These are phyloP conservation scores for Yarrowia sp. DNA, from an alignment of 805 yeast species.

Conservation along the genomic window DNA sequence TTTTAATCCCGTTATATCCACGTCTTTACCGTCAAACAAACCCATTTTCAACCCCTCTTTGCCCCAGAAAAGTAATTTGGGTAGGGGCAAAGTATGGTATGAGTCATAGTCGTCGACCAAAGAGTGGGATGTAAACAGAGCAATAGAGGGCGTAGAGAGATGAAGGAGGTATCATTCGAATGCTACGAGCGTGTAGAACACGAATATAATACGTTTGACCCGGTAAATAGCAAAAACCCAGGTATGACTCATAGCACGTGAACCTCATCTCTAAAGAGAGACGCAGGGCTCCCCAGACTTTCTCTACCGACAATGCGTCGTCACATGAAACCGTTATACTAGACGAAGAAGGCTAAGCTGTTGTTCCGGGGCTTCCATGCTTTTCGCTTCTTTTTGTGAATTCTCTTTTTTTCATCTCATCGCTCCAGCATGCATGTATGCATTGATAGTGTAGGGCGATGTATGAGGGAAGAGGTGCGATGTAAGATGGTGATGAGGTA, in stretches of 20 bases:
- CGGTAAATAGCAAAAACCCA: not conserved
- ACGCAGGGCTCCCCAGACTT: not conserved
- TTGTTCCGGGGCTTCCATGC: not conserved
- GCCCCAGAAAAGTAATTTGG: not conserved
- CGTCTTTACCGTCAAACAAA: not conserved
- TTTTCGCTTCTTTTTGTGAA: not conserved
- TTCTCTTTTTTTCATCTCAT: conserved; percentile 1
- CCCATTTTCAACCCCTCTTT: not conserved
- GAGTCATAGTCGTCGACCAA: conserved; percentile 1
- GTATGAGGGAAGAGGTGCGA: not conserved
- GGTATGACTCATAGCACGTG: conserved; percentile 11
- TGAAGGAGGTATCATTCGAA: no score
- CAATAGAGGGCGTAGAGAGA: not conserved
- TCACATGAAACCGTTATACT: not conserved
- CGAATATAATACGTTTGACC: no score
- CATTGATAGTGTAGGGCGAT: not conserved
- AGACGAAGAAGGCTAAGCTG: not conserved
- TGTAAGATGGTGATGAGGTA: not conserved
- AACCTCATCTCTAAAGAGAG: not conserved
- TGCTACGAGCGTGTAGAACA: no score
- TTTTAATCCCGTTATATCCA: not conserved
- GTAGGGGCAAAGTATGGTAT: not conserved
- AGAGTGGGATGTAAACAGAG: not conserved
- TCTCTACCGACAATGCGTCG: not conserved
- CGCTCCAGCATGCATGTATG: conserved; percentile 5